phyloP scores from a whole-genome alignment of 192 early-diverging fungal species.

The Linderina pennispora region DNA sequence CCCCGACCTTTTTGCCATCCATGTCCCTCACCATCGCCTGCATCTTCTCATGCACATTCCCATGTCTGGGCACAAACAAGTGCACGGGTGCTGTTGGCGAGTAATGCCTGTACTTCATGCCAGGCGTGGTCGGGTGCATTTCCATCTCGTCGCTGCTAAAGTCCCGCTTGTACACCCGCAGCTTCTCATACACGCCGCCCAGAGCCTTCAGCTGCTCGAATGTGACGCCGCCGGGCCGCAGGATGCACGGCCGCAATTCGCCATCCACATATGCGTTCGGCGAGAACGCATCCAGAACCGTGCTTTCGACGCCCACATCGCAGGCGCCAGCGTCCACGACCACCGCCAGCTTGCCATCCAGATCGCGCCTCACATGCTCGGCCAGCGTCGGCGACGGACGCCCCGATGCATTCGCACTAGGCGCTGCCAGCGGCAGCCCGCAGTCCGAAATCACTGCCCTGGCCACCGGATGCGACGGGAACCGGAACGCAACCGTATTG shows the following conservation, averaged over 20 bases:
- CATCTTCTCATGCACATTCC: constrained; percentile 4
- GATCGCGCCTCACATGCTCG: constrained; percentile 78
- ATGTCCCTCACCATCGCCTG: constrained; percentile 6
- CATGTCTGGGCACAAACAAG: constrained; percentile 49
- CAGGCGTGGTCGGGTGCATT: constrained; percentile 84
- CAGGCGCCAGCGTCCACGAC: constrained; percentile 89
- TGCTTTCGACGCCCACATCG: constrained; percentile 86
- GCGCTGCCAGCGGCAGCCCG: constrained; percentile 90
- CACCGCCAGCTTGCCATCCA: constrained; percentile 72
- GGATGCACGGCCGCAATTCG: constrained; percentile 61
- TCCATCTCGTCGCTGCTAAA: constrained; percentile 68
- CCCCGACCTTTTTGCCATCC: constrained; percentile 6
- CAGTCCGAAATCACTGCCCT: constrained; percentile 78
- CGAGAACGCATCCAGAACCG: constrained; percentile 76
- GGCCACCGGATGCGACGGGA: constrained; percentile 89
- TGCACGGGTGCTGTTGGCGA: constrained; percentile 84
- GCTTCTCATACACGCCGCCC: constrained; percentile 52
- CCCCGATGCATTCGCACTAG: constrained; percentile 96
- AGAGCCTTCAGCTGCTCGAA: constrained; percentile 62
- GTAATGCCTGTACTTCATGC: constrained; percentile 99
- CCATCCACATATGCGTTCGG: constrained; percentile 10
- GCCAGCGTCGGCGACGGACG: constrained; percentile 92
- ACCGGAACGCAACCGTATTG: constrained; percentile 80
- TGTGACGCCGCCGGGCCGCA: constrained; percentile 91
- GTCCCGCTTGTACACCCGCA: constrained; percentile 76